Base-by-base conservation (phyloP, 192 early-diverging fungal species). In the Fimicolochytrium jonesii region DNA sequence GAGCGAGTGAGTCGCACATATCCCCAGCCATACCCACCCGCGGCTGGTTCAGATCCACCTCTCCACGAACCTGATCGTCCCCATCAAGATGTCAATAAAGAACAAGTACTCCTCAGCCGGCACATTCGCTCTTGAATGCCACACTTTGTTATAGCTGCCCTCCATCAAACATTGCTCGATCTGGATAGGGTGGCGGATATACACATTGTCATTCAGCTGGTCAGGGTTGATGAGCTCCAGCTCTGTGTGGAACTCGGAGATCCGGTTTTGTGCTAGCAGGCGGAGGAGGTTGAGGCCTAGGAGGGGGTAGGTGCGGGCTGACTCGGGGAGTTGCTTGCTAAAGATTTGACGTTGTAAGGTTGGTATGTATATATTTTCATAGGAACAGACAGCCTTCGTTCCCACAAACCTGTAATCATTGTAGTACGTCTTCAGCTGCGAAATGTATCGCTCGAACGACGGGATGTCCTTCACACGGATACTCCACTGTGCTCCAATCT, bases 191-290 rank as follows among this genome's bases (percentile, higher is more conserved):
- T 95, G 92, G 55, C 89, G 87, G 68, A 98, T 93, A 56, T 86
- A 92, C 31, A 85, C 68, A 72, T 93, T 95, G 59, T 68, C 76
- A 39, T 83, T 78, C 15, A 95, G 71, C 69, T 91, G 88, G 29
- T 88, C 81, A 17, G 87, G 81, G 46, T 92, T 90, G 58, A 98
- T 90, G 55, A 80, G 80, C 58, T 98, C 96, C 31, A 98, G 79
- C 63, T 93, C 87, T n/a, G 92, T 93, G 74, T 98, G 96, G 73
- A 98, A 98, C 66, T 98, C 96, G n/a, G 94, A 88, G 60, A 98
- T 87, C 25, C 90, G 79, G 81, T 93, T 93, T 72, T 98, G 92
- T 23, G 93, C 85, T 34, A 98, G 78, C 64, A 98, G 82, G 45
- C 91, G 89, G 62, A 98, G 79, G 34, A 98, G 81, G 62, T 98